phyloP scores from a whole-genome alignment of 139 green algal genomes.

The Closterium sp. region DNA sequence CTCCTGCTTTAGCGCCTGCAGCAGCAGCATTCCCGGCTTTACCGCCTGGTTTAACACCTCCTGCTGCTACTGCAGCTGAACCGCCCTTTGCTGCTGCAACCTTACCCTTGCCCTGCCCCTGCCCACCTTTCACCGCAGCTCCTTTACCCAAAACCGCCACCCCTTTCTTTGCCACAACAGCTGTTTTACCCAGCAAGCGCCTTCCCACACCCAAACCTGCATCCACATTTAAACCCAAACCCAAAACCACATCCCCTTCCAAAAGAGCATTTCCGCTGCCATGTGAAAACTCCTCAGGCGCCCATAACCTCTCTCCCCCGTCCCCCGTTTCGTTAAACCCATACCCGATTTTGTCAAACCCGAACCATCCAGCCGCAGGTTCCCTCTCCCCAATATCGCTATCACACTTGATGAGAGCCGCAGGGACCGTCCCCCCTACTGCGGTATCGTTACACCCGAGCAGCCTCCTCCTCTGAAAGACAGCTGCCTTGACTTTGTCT shows the following conservation, averaged over 20 bases:
- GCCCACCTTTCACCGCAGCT: neutral
- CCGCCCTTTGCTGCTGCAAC: neutral
- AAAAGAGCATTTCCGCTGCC: neutral
- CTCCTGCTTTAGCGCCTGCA: neutral
- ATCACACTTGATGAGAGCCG: too few species aligned
- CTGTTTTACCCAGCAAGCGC: neutral
- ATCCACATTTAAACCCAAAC: neutral
- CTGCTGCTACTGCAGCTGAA: neutral
- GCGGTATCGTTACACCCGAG: neutral
- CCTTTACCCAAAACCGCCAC: neutral
- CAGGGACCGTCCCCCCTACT: neutral
- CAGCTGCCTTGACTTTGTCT: neutral
- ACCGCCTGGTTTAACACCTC: neutral
- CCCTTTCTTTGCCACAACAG: neutral
- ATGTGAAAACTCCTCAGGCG: neutral
- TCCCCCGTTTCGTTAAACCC: neutral
- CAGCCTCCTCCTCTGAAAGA: neutral
- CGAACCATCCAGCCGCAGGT: neutral
- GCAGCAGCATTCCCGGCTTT: neutral
- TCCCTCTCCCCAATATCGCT: neutral
- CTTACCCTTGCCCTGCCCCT: neutral
- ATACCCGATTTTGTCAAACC: neutral
- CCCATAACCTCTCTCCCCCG: neutral
- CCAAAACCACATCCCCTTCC: neutral
- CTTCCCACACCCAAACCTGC: too few species aligned